Evolutionary conservation across 192 early-diverging fungal genomes (phyloP).

Genomic region (Helicostylum pulchrum): DNA sequence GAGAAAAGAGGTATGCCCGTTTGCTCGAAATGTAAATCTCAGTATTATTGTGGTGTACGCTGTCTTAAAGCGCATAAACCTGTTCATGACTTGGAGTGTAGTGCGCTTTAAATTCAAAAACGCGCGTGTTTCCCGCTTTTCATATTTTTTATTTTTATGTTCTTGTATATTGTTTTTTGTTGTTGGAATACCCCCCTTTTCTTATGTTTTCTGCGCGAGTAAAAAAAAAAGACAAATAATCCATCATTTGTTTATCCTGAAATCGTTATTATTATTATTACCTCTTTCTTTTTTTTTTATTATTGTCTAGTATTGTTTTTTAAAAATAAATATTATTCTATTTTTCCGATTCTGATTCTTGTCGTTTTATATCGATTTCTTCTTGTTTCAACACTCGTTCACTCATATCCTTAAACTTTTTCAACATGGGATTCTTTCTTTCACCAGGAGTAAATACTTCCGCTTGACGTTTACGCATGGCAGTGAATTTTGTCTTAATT

Average conservation of each 20-base stretch:
- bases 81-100: constrained; percentile 16
- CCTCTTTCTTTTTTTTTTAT: no score
- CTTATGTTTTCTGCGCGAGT: background rate
- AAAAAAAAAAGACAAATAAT: no score
- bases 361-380: background rate
- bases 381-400: background rate
- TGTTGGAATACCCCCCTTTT: background rate
- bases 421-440: constrained; percentile 8
- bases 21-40: constrained; percentile 30
- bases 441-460: constrained; percentile 1
- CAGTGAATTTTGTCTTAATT: constrained; percentile 6
- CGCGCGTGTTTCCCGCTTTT: no score
- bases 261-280: no score
- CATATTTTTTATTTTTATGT: background rate
- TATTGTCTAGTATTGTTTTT: background rate
- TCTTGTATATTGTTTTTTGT: background rate
- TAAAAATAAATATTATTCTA: background rate
- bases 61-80: constrained; percentile 25
- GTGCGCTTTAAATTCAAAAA: background rate
- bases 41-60: constrained; percentile 24
- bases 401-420: constrained; percentile 11
- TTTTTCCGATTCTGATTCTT: background rate
- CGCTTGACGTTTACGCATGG: constrained; percentile 15
- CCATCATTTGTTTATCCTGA: no score
- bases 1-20: constrained; percentile 35